Conservation (phyloP, 2,329 filamentous ascomycete genomes). For the Pseudogymnoascus sp. region DNA sequence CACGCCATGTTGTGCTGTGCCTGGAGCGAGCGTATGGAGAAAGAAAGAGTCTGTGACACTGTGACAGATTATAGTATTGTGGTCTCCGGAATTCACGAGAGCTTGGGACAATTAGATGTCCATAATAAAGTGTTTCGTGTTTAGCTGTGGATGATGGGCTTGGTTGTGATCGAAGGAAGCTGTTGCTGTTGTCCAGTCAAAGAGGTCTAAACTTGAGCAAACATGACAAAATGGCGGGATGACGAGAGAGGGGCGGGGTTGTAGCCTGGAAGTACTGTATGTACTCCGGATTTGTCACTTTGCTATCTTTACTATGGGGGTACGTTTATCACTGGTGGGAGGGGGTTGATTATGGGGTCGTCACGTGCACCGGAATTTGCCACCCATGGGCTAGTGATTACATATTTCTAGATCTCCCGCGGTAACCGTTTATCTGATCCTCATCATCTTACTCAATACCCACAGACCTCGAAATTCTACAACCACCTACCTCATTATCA, state of each 20-base stretch:
- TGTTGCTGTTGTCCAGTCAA: not conserved
- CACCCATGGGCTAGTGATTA: not conserved
- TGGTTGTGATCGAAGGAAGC: not conserved
- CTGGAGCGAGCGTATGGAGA: not conserved
- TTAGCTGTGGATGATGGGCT: not conserved
- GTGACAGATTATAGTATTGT: not conserved
- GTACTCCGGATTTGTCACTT: slow-evolving; percentile 4
- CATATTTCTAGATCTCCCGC: slow-evolving; percentile 5
- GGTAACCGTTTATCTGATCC: slow-evolving; percentile 5
- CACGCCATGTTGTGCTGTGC: slow-evolving; percentile 18
- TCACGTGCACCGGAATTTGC: slow-evolving; percentile 6
- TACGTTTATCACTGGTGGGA: not conserved
- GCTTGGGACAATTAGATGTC: not conserved
- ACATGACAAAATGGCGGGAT: slow-evolving; percentile 8
- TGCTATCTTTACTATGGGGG: not conserved
- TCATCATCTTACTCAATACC: slow-evolving; percentile 1
- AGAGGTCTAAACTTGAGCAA: slow-evolving; percentile 4
- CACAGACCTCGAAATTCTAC: not conserved
- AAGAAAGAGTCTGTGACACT: not conserved
- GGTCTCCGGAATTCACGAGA: not conserved
- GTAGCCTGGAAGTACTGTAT: not conserved
- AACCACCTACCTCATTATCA: not conserved
- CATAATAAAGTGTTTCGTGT: not conserved
- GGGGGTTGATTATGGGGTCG: not conserved
- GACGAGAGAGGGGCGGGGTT: not conserved